Evolutionary conservation across 345 rosid genomes (phyloP).

Genomic region (Salix exigua): DNA sequence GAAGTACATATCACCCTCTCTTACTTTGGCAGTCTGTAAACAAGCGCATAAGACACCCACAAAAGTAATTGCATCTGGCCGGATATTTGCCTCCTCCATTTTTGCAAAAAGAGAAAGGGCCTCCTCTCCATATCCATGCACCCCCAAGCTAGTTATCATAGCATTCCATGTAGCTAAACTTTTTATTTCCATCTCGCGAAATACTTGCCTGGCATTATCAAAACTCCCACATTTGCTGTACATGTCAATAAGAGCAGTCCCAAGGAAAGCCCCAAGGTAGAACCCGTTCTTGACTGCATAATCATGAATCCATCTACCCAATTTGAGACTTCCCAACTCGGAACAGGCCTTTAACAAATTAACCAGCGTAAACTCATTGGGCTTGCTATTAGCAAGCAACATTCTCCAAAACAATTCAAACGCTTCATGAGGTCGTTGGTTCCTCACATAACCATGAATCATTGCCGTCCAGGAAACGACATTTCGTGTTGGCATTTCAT

Average conservation of each 20-base stretch:
- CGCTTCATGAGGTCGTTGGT: conserved; percentile 47
- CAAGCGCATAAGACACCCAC: conserved; percentile 72
- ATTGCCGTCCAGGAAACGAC: conserved; percentile 74
- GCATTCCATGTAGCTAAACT: conserved; percentile 72
- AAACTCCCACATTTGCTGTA: conserved; percentile 57
- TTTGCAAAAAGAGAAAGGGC: conserved; percentile 53
- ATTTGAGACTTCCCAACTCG: conserved; percentile 49
- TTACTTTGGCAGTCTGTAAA: conserved; percentile 45
- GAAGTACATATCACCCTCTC: conserved; percentile 44
- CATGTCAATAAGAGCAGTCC: conserved; percentile 67
- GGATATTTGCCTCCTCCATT: conserved; percentile 43
- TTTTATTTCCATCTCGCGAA: conserved; percentile 44
- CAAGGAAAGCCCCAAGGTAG: conserved; percentile 51
- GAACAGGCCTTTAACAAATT: conserved; percentile 53
- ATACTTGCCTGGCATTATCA: conserved; percentile 54
- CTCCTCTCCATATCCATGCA: conserved; percentile 66
- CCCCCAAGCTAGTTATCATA: conserved; percentile 78
- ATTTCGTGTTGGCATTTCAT: conserved; percentile 53
- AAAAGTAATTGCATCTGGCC: conserved; percentile 70
- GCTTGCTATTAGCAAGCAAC: conserved; percentile 49
- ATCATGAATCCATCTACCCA: conserved; percentile 65
- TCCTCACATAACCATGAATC: conserved; percentile 55
- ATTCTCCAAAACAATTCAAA: conserved; percentile 54
- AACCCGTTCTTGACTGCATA: conserved; percentile 51
- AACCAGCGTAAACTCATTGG: conserved; percentile 64